phyloP scores from a whole-genome alignment of 2,329 filamentous ascomycete species.

The Phialocephala subalpina region DNA sequence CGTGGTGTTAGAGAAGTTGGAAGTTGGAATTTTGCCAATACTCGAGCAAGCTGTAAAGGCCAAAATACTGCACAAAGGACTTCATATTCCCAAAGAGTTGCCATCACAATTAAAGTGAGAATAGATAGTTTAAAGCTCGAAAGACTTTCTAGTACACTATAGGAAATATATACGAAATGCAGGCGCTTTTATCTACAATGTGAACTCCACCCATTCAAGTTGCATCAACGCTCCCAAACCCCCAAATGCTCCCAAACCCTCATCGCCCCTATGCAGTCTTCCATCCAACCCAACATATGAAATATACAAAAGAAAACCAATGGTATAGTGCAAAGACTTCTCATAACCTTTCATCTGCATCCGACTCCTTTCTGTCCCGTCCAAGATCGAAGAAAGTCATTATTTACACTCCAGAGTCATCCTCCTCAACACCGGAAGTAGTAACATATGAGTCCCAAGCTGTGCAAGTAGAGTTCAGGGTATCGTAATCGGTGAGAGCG shows the following conservation, averaged over 20 bases:
- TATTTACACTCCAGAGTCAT: conserved; percentile 36
- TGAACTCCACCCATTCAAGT: background rate
- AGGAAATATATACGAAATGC: background rate
- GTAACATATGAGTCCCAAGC: conserved; percentile 40
- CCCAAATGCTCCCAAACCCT: background rate
- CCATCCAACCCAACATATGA: background rate
- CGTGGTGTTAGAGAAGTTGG: no score
- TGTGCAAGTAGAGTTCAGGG: conserved; percentile 40
- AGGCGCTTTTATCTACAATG: background rate
- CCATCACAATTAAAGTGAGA: no score
- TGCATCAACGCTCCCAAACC: background rate
- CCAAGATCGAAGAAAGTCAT: background rate
- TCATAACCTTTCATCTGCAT: background rate
- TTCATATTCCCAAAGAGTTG: no score
- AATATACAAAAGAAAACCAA: background rate
- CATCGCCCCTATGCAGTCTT: background rate
- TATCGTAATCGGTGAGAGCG: conserved; percentile 31
- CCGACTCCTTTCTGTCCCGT: background rate
- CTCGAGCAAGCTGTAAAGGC: no score
- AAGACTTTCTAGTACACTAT: background rate
- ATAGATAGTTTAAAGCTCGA: no score
- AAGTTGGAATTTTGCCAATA: no score
- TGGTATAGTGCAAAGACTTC: conserved; percentile 1
- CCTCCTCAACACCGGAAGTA: conserved; percentile 22
- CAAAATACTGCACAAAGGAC: no score